A percentile compares a stretch with the other conserved stretches of the same genome.
Conservation (phyloP, 23 red algal species). For the Gracilaria domingensis region DNA sequence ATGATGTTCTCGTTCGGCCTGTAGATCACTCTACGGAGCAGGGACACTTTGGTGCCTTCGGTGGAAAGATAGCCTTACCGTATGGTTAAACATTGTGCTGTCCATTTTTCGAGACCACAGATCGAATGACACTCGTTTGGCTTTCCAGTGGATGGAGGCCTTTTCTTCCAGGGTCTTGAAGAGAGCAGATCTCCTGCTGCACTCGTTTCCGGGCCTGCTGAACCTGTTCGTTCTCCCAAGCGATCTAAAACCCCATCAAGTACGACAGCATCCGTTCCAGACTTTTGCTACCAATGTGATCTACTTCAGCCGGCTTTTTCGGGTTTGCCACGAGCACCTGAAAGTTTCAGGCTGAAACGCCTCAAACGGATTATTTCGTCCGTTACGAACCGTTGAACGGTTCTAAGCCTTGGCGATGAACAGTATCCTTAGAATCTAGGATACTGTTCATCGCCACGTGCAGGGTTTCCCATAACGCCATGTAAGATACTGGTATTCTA, state of each 20-base stretch:
- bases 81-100: no score
- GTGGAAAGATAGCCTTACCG: no score
- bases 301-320: slow-evolving; percentile 79
- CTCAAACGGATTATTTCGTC: slow-evolving; percentile 95
- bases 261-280: slow-evolving; percentile 80
- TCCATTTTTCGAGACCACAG: no score
- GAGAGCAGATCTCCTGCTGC: slow-evolving; percentile 72
- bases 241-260: slow-evolving; percentile 81
- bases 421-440: no score
- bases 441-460: slow-evolving; percentile 95
- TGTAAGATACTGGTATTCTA: slow-evolving; percentile 94
- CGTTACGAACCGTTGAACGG: no score
- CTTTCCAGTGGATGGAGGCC: no score
- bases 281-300: slow-evolving; percentile 84
- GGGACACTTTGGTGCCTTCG: no score
- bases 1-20: no score
- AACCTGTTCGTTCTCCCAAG: slow-evolving; percentile 94
- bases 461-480: slow-evolving; percentile 83
- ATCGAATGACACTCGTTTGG: no score
- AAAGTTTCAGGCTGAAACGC: slow-evolving; percentile 99
- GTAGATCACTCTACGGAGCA: no score
- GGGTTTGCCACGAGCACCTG: slow-evolving; percentile 99
- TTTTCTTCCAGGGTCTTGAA: slow-evolving; percentile 50
- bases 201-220: slow-evolving; percentile 81
- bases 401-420: no score